Conservation (phyloP, 2,329 filamentous ascomycete genomes). For the Leptographium wingfieldii region DNA sequence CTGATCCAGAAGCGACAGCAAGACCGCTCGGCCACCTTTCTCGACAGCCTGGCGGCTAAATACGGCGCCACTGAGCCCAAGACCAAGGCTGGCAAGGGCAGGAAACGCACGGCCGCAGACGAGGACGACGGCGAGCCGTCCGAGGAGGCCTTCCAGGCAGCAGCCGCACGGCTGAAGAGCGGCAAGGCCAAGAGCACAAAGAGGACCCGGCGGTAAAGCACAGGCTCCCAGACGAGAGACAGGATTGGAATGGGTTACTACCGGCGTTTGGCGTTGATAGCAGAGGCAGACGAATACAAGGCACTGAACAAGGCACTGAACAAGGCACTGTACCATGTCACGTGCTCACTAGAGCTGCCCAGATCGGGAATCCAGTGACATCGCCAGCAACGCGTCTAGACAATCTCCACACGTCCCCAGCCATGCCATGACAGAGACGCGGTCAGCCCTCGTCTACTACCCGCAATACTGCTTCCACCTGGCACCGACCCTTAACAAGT, state of each 20-base stretch:
- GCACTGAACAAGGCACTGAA: no score
- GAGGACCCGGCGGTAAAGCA: conserved; percentile 9
- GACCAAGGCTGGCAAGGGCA: conserved; percentile 34
- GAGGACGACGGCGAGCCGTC: conserved; percentile 44
- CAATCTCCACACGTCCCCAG: conserved; percentile 5
- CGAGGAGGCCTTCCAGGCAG: conserved; percentile 48
- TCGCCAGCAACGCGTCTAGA: not conserved
- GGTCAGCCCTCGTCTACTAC: conserved; percentile 26
- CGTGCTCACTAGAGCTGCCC: no score
- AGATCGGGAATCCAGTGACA: no score
- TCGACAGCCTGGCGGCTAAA: conserved; percentile 66
- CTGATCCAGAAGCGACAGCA: conserved; percentile 63
- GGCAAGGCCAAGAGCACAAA: conserved; percentile 8
- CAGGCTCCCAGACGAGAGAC: not conserved
- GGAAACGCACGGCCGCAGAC: conserved; percentile 22
- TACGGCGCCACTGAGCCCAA: conserved; percentile 40
- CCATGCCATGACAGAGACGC: conserved; percentile 38
- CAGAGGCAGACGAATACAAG: not conserved
- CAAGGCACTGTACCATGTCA: no score
- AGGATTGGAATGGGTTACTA: not conserved
- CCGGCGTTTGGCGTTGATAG: not conserved
- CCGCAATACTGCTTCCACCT: conserved; percentile 51
- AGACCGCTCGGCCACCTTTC: conserved; percentile 46
- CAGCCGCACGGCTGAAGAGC: conserved; percentile 36
- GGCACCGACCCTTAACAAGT: conserved; percentile 46